These are phyloP conservation scores for Epichloe coenophiala DNA, from an alignment of 2,329 filamentous ascomycete species.

Conservation along the genomic window DNA sequence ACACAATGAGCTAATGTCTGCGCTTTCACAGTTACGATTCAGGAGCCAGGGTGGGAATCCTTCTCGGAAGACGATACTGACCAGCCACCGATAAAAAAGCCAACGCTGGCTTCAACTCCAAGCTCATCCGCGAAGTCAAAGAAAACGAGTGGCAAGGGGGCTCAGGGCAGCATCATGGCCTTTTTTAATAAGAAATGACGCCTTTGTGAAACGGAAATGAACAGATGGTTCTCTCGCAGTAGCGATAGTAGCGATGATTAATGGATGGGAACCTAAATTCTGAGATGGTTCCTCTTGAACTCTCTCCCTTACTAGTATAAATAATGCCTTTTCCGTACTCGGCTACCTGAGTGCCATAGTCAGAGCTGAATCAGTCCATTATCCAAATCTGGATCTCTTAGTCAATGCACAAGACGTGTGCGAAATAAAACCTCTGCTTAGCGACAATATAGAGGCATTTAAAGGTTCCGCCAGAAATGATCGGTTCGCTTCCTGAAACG, in stretches of 20 bases:
- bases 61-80: constrained; percentile 80
- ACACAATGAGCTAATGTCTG: neutral
- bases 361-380: too few relatives aligned
- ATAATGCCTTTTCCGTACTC: too few relatives aligned
- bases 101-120: constrained; percentile 31
- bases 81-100: constrained; percentile 37
- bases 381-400: too few relatives aligned
- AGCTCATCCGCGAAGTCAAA: constrained; percentile 38
- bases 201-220: neutral
- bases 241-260: neutral
- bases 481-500: too few relatives aligned
- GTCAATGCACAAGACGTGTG: too few relatives aligned
- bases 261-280: neutral
- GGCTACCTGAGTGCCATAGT: too few relatives aligned
- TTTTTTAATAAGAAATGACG: constrained; percentile 68
- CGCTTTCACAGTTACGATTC: constrained; percentile 57
- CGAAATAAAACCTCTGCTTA: too few relatives aligned
- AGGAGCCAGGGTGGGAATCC: constrained; percentile 78
- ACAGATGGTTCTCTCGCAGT: neutral
- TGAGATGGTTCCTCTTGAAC: neutral
- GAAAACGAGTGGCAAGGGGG: constrained; percentile 42
- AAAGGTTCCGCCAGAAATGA: too few relatives aligned
- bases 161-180: constrained; percentile 77
- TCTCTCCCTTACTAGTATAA: too few relatives aligned
- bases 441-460: too few relatives aligned